Base-by-base conservation (phyloP, 2,329 filamentous ascomycete genomes). In the Hymenoscyphus linearis region DNA sequence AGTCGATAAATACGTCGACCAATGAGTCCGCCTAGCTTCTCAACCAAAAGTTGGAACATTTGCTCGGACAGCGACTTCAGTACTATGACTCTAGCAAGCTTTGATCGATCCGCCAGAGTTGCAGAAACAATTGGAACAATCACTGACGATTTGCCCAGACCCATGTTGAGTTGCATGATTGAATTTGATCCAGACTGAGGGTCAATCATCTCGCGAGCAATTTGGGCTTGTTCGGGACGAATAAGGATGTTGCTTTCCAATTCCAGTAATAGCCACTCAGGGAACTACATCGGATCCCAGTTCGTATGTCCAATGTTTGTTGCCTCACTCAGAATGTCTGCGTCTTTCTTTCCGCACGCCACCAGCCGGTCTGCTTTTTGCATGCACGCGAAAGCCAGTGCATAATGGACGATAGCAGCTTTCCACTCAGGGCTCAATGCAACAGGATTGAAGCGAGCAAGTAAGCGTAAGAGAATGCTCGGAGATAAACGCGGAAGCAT, bases 111-210 rank as follows among this genome's bases (percentile, higher is more conserved):
- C 0, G 83, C 82, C 0, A 88, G 69, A 0, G 76, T 72, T 0
- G 81, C 74, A 0, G 82, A 81, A 0, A 87, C 80, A 36, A 89
- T 85, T 0, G 87, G 87, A 0, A 87, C 78, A 55, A 92, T 90
- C 1, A 89, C 82, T 0, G 86, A 88, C 0, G 85, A 85, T 63
- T 90, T 90, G 0, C 87, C 87, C 67, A 88, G 81, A 0, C 87
- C 87, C 86, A 90, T 90, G 64, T 50, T 88, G 2, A 90, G 71
- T 66, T 89, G 85, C 75, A 89, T 80, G 0, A 86, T 80, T 0
- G 78, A 71, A 65, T 86, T 88, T 0, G 69, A 31, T 0, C 67
- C 70, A 0, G 68, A 68, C 0, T 69, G 66, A 0, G 79, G 78
- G 0, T 67, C 57, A 2, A 78, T 80, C 82, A 91, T 90, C 22